Evolutionary conservation across 2,329 filamentous ascomycete genomes (phyloP), one percentile per base, ranked within the genome.

Genomic region (Cadophora sp.): DNA sequence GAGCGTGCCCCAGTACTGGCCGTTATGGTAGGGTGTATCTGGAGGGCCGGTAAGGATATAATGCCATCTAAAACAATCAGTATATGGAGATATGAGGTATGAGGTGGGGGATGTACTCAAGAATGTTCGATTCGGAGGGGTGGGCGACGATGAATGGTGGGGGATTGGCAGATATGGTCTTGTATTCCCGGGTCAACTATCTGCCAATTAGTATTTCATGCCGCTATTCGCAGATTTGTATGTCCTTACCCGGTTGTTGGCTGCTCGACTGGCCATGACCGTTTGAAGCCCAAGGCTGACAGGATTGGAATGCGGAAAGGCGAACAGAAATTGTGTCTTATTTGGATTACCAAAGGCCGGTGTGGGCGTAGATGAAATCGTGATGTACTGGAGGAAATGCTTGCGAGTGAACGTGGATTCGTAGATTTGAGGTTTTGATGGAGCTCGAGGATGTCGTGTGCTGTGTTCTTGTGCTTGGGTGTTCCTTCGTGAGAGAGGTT

Each of bases 1-100:
- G 62, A 99, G 86, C 1, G 95, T 97, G 59, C 96, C 96, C 96
- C 96, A 99, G 84, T 98, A 99, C 80, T 99, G 96, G 56, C 96
- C 96, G 77, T 91, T 90, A 76, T 97, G 89, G 79, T 99, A 99
- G 1, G 96, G 95, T 0, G 96, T 99, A 69, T 94, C 89, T 69
- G 97, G 94, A 40, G 96, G 95, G 1, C 96, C 96, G 46, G 94
- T 97, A 73, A 98, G 92, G 77, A 97, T 92, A 82, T 97, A 97
- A 82, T 97, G 93, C 93, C 93, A 97, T 82, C 91, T 92, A 76
- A 40, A n/a, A 19, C 50, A 62, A 37, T 75, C 60, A 72, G 72
- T 55, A 65, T 61, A 50, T 53, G 1, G 6, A 40, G 16, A 43
- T 19, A 53, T 37, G 16, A 48, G 37, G 65, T 27, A 48, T 29